A percentile compares a stretch with the other conserved stretches of the same genome.
Conservation (phyloP, 2,329 filamentous ascomycete genomes). For the Trichophyton rubrum region DNA sequence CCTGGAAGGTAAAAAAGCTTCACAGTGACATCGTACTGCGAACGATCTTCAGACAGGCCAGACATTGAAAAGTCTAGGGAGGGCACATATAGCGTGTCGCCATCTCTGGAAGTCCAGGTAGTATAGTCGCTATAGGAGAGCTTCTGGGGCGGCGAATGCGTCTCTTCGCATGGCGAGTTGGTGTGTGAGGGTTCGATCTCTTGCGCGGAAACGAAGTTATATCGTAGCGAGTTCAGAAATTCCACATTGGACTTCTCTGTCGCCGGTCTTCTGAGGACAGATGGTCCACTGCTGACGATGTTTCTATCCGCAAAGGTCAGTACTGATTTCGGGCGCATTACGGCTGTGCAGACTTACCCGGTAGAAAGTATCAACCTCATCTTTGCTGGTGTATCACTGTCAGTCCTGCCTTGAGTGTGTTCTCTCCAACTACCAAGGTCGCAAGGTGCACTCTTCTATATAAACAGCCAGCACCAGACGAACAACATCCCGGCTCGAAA, state of each 20-base stretch:
- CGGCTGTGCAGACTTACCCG: conserved; percentile 43
- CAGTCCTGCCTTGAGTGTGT: background rate
- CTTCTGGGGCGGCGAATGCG: conserved; percentile 10
- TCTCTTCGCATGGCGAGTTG: conserved; percentile 17
- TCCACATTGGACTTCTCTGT: conserved; percentile 83
- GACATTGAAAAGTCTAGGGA: conserved; percentile 59
- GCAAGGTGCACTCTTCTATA: background rate
- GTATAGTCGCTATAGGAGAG: conserved; percentile 22
- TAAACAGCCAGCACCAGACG: background rate
- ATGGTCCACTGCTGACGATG: conserved; percentile 71
- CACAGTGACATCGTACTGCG: conserved; percentile 84
- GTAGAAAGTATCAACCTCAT: conserved; percentile 79
- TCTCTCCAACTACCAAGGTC: background rate
- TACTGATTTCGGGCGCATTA: background rate
- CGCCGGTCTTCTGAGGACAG: conserved; percentile 67
- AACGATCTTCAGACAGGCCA: conserved; percentile 65
- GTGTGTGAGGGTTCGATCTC: conserved; percentile 37
- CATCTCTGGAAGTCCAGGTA: conserved; percentile 55
- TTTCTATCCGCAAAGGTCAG: conserved; percentile 41
- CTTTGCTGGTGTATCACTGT: conserved; percentile 26
- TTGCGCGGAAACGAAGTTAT: conserved; percentile 67
- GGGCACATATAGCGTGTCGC: conserved; percentile 59
- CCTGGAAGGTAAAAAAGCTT: conserved; percentile 87
- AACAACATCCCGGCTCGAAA: background rate
- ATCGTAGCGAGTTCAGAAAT: conserved; percentile 73